Evolutionary conservation across 345 rosid genomes (phyloP).

Genomic region (thale cress (Arabidopsis thaliana)): TAIR10.1 NC_003074.8:6068001-6068500

Average conservation of each 20-base stretch:
- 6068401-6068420: constrained; percentile 81
- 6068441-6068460: constrained; percentile 63
- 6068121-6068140: constrained; percentile 96
- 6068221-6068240: constrained; percentile 96
- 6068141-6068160: constrained; percentile 66
- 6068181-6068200: constrained; percentile 3
- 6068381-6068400: constrained; percentile 65
- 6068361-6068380: constrained; percentile 85
- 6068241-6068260: constrained; percentile 84
- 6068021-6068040: constrained; percentile 97
- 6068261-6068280: constrained; percentile 69
- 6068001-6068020: constrained; percentile 74
- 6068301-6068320: constrained; percentile 87
- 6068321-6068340: constrained; percentile 61
- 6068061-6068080: constrained; percentile 98
- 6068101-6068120: constrained; percentile 58
- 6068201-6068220: constrained; percentile 11
- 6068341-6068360: constrained; percentile 80
- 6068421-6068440: constrained; percentile 73
- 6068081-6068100: constrained; percentile 81
- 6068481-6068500: constrained; percentile 7
- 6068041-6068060: constrained; percentile 86
- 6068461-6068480: constrained; percentile 23
- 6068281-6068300: constrained; percentile 73
- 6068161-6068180: constrained; percentile 12